Conservation (phyloP, 306 rosid genomes). For the Erythrophleum fordii region DNA sequence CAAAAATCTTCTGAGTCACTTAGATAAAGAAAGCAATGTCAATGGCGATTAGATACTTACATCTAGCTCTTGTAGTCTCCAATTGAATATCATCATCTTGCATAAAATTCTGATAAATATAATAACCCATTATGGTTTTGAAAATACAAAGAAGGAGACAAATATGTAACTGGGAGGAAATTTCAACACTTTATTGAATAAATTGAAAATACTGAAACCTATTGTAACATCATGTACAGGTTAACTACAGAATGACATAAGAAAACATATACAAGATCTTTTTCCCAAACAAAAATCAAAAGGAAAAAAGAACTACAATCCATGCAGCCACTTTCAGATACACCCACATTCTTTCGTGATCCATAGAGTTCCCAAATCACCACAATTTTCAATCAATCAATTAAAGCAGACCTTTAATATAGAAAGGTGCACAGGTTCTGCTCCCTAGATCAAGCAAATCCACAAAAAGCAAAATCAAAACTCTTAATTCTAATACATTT, state of each 20-base stretch:
- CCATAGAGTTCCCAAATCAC: neutral
- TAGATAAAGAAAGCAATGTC: slow-evolving; percentile 6
- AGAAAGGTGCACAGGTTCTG: neutral
- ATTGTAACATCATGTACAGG: neutral
- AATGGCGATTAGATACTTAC: slow-evolving; percentile 50
- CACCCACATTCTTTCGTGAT: neutral
- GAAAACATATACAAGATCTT: neutral
- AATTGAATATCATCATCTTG: slow-evolving; percentile 79
- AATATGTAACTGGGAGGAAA: neutral
- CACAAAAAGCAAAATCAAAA: neutral
- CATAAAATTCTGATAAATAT: slow-evolving; percentile 60
- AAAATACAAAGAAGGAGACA: slow-evolving; percentile 2
- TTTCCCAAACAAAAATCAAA: neutral
- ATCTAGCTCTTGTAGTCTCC: slow-evolving; percentile 81
- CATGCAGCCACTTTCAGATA: neutral
- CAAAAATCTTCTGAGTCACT: slow-evolving; percentile 28
- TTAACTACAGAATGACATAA: neutral
- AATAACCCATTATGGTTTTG: slow-evolving; percentile 21
- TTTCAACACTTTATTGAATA: neutral
- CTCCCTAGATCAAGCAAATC: neutral
- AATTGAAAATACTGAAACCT: slow-evolving; percentile 16
- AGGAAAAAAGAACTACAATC: neutral
- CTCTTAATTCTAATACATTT: neutral
- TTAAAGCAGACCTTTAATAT: neutral
- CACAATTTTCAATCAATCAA: neutral